Percentiles rank a stretch among this genome's conserved stretches.
These are phyloP conservation scores for Strobilomyces echinocephalus DNA, from an alignment of 768 basidiomycete species.

Conservation along the genomic window DNA sequence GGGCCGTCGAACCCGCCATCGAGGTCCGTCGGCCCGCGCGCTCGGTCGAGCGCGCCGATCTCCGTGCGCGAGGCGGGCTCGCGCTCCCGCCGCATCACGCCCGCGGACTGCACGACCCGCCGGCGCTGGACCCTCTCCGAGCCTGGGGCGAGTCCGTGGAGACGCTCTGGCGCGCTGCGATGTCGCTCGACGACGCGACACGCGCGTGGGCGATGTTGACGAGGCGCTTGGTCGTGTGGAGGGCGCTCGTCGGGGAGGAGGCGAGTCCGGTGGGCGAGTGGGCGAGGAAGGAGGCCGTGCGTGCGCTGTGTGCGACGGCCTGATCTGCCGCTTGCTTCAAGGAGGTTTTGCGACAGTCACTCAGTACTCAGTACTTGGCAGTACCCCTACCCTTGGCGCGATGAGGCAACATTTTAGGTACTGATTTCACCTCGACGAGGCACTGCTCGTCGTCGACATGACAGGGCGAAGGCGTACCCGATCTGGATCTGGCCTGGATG, in stretches of 20 bases:
- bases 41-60: neutral
- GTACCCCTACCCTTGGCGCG: too few species aligned
- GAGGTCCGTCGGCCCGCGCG: neutral
- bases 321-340: neutral
- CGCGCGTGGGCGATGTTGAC: slow-evolving; percentile 52
- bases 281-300: slow-evolving; percentile 36
- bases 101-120: slow-evolving; percentile 34
- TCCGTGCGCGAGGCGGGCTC: slow-evolving; percentile 2
- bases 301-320: neutral
- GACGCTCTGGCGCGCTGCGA: slow-evolving; percentile 34
- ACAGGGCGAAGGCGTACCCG: too few species aligned
- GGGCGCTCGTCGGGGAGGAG: slow-evolving; percentile 39
- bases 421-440: too few species aligned
- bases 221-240: slow-evolving; percentile 53
- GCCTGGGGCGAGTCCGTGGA: slow-evolving; percentile 53
- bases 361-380: too few species aligned
- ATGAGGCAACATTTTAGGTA: too few species aligned
- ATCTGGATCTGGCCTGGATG: too few species aligned
- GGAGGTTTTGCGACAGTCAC: too few species aligned
- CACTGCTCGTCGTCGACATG: too few species aligned
- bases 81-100: slow-evolving; percentile 32
- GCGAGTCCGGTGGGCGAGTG: slow-evolving; percentile 46
- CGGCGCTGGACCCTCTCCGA: slow-evolving; percentile 26
- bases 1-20: slow-evolving; percentile 23
- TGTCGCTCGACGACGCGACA: slow-evolving; percentile 18